phyloP scores from a whole-genome alignment of 2,329 filamentous ascomycete genomes.

The Zymoseptoria passerinii region DNA sequence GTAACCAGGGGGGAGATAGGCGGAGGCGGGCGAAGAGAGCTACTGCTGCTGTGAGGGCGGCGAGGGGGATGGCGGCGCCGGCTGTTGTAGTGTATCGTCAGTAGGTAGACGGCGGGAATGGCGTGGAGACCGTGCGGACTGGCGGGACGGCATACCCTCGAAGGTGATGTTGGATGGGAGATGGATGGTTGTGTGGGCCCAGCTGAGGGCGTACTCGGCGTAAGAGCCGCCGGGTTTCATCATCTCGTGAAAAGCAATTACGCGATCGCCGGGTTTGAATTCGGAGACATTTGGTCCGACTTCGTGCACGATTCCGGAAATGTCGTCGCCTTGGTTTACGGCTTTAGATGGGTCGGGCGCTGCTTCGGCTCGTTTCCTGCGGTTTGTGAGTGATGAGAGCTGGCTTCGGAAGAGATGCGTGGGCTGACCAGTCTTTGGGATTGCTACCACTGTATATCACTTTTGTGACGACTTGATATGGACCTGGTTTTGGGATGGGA shows the following conservation, averaged over 20 bases:
- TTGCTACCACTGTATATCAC: conserved; percentile 27
- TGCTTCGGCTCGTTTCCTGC: conserved; percentile 16
- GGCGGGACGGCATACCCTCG: conserved; percentile 34
- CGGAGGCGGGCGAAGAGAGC: conserved; percentile 39
- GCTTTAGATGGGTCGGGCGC: conserved; percentile 20
- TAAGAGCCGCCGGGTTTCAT: conserved; percentile 44
- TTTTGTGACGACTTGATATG: conserved; percentile 27
- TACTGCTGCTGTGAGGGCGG: conserved; percentile 39
- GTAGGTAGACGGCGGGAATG: not conserved
- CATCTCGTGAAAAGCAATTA: conserved; percentile 50
- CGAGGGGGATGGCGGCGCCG: conserved; percentile 40
- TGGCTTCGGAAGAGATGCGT: not conserved
- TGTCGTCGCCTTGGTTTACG: conserved; percentile 29
- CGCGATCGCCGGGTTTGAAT: conserved; percentile 50
- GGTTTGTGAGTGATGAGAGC: not conserved
- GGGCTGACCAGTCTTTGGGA: conserved; percentile 26
- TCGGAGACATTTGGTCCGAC: conserved; percentile 49
- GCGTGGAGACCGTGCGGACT: not conserved
- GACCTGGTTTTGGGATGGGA: conserved; percentile 34
- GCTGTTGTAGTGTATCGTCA: conserved; percentile 19
- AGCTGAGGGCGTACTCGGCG: conserved; percentile 54
- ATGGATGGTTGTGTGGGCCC: conserved; percentile 49
- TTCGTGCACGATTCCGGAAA: conserved; percentile 41
- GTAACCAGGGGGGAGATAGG: conserved; percentile 36
- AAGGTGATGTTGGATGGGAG: conserved; percentile 43